Evolutionary conservation across 106 monocot genomes (phyloP).

Genomic region (Dendrobium nobile): DNA sequence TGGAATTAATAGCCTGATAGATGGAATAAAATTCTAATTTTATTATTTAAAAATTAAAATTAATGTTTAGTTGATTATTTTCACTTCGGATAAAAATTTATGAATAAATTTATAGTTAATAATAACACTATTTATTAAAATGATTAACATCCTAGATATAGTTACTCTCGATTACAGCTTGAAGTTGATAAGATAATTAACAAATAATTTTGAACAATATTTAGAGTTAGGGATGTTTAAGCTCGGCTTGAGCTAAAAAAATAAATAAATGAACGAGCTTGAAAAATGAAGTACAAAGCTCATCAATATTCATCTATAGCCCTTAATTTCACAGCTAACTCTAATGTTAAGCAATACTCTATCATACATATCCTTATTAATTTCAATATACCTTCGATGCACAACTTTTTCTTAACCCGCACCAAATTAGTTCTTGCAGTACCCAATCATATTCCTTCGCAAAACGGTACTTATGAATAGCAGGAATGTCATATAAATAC

Average conservation of each 20-base stretch:
- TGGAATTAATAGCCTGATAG: too few species aligned
- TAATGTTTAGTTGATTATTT: not conserved
- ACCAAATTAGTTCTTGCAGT: not conserved
- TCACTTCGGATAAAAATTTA: not conserved
- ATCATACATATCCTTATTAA: too few species aligned
- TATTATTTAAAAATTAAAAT: too few species aligned
- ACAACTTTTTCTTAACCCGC: not conserved
- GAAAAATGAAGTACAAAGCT: not conserved
- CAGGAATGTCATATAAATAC: not conserved
- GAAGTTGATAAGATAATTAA: not conserved
- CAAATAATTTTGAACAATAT: not conserved
- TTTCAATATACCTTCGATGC: too few species aligned
- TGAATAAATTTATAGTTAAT: not conserved
- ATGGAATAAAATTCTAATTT: too few species aligned
- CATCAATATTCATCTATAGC: not conserved
- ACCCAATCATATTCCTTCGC: not conserved
- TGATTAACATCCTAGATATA: not conserved
- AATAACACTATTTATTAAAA: not conserved
- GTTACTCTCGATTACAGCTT: not conserved
- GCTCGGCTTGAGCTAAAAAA: too few species aligned
- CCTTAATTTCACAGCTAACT: not conserved
- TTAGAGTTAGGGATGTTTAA: not conserved
- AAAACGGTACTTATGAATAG: not conserved
- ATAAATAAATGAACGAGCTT: not conserved
- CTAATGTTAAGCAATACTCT: too few species aligned